Percentiles rank a stretch among this genome's conserved stretches.
phyloP scores from a whole-genome alignment of 2,329 filamentous ascomycete species.

The Capronia coronata region DNA sequence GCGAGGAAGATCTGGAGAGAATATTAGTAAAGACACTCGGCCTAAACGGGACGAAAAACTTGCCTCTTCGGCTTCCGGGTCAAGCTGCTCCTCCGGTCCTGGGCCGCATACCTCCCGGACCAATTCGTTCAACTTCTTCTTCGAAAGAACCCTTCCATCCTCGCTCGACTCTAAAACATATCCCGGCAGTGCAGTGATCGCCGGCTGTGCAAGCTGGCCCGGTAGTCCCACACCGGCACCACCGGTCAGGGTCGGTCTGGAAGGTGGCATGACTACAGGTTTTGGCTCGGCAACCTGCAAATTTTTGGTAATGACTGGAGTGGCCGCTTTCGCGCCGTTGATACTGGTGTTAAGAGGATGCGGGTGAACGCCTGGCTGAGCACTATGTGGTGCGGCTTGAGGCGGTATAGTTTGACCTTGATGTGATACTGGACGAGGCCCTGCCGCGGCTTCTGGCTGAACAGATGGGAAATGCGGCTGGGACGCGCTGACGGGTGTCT shows the following conservation, averaged over 20 bases:
- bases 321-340: conserved; percentile 46
- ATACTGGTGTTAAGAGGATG: conserved; percentile 40
- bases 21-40: conserved; percentile 1
- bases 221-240: conserved; percentile 67
- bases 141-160: conserved; percentile 87
- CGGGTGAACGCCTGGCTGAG: conserved; percentile 33
- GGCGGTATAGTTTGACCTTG: conserved; percentile 33
- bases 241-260: conserved; percentile 74
- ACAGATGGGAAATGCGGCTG: conserved; percentile 28
- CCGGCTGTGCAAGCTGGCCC: conserved; percentile 81
- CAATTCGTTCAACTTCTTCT: conserved; percentile 94
- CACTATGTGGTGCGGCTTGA: conserved; percentile 27
- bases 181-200: conserved; percentile 70
- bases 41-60: conserved; percentile 28
- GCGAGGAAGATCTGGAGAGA: conserved; percentile 66
- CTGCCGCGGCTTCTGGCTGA: conserved; percentile 12
- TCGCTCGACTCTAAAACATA: conserved; percentile 79
- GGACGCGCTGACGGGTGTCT: conserved; percentile 42
- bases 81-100: conserved; percentile 62
- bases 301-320: conserved; percentile 77
- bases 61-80: conserved; percentile 94
- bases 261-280: conserved; percentile 65
- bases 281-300: conserved; percentile 66
- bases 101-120: conserved; percentile 89
- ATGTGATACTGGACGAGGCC: conserved; percentile 21